Percentiles rank a stretch among this genome's conserved stretches.
Evolutionary conservation across 2,329 filamentous ascomycete species (phyloP).

Genomic region (Sclerotinia sclerotiorum): DNA sequence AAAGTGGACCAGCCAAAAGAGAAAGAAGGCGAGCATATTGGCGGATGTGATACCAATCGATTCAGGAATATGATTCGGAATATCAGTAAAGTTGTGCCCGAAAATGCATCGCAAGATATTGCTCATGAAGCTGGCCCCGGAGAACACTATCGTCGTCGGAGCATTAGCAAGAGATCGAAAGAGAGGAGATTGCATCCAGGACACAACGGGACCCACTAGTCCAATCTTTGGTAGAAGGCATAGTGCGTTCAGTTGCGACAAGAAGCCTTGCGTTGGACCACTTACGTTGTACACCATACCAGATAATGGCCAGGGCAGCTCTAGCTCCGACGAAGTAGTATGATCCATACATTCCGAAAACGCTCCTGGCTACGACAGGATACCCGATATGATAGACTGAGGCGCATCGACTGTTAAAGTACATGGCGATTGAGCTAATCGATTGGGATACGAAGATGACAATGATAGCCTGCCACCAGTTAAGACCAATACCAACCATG

Average conservation of each 20-base stretch:
- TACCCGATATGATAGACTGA: constrained; percentile 47
- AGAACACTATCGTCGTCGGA: constrained; percentile 37
- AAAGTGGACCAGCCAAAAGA: constrained; percentile 56
- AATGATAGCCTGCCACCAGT: constrained; percentile 48
- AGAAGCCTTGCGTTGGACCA: constrained; percentile 41
- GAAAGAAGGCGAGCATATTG: constrained; percentile 50
- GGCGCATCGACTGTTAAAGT: constrained; percentile 44
- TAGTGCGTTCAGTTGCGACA: neutral
- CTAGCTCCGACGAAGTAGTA: constrained; percentile 45
- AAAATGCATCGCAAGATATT: constrained; percentile 49
- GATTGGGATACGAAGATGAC: constrained; percentile 47
- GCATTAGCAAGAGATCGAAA: neutral
- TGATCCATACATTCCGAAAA: constrained; percentile 49
- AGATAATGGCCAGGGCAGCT: constrained; percentile 49
- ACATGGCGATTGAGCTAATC: constrained; percentile 46
- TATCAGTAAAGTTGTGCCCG: constrained; percentile 33
- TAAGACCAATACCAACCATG: constrained; percentile 46
- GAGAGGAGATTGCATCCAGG: neutral
- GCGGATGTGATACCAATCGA: constrained; percentile 44
- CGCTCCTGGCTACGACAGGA: constrained; percentile 40
- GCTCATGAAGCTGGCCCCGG: constrained; percentile 51
- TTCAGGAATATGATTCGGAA: constrained; percentile 43
- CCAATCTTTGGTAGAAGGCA: neutral
- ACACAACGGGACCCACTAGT: neutral
- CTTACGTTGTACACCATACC: constrained; percentile 65